Conservation (phyloP, 169 alveolate species). For the Perkinsus marinus region DNA sequence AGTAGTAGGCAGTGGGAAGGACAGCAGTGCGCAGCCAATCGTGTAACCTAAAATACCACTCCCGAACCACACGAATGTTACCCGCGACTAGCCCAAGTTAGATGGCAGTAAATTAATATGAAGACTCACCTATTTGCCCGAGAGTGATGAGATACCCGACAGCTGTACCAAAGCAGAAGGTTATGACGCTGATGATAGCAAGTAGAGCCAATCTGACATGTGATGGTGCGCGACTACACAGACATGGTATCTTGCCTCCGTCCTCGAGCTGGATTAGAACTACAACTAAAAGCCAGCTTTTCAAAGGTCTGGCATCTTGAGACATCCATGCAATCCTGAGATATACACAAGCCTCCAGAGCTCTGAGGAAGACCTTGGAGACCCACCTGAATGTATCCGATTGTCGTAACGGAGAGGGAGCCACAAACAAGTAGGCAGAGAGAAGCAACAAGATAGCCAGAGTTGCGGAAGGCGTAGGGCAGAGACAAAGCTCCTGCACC, state of each 20-base stretch:
- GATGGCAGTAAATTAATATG: too few species aligned
- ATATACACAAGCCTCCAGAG: not conserved
- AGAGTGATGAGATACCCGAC: not conserved
- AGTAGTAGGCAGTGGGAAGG: not conserved
- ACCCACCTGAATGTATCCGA: not conserved
- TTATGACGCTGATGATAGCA: conserved; percentile 5
- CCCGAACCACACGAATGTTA: too few species aligned
- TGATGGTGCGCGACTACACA: not conserved
- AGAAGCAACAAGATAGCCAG: not conserved
- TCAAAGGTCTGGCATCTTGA: not conserved
- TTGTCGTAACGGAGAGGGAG: not conserved
- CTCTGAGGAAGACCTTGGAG: not conserved
- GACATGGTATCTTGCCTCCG: not conserved
- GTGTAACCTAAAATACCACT: not conserved
- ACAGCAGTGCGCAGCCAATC: not conserved
- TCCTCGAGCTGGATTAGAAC: not conserved
- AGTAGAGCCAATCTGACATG: not conserved
- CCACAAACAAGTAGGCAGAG: not conserved
- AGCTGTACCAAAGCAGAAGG: conserved; percentile 5
- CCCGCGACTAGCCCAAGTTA: too few species aligned
- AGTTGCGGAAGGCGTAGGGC: conserved; percentile 6
- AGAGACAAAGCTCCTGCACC: conserved; percentile 11
- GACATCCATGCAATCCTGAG: not conserved
- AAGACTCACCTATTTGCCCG: not conserved
- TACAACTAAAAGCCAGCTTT: not conserved